Percentiles rank a stretch among this genome's conserved stretches.
Conservation (phyloP, 441 rosid species). For the Geranium incanum region DNA sequence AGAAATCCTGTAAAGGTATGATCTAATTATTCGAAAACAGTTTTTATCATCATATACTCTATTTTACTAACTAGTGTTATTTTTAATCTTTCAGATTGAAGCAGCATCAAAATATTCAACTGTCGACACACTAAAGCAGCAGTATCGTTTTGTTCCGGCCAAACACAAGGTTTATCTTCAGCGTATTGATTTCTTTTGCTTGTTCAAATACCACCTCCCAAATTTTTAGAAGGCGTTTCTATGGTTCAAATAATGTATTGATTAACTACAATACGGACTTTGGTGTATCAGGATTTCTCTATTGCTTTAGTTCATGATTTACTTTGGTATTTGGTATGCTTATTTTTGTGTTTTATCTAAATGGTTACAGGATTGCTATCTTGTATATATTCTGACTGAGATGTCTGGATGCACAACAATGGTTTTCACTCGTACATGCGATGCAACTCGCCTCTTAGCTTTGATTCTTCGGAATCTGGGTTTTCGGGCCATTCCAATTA, state of each 20-base stretch:
- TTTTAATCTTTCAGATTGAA: background rate
- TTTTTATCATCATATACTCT: background rate
- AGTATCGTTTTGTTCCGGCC: slow-evolving; percentile 1
- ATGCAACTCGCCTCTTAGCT: slow-evolving; percentile 69
- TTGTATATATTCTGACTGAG: slow-evolving; percentile 74
- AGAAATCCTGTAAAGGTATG: slow-evolving; percentile 86
- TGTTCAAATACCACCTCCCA: background rate
- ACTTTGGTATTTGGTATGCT: background rate
- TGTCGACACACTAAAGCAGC: slow-evolving; percentile 2
- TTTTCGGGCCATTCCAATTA: slow-evolving; percentile 85
- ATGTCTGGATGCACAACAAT: slow-evolving; percentile 68
- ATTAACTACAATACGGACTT: background rate
- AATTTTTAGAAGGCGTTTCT: background rate
- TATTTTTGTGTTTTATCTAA: background rate
- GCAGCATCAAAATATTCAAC: background rate
- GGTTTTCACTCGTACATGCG: slow-evolving; percentile 95
- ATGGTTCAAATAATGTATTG: background rate
- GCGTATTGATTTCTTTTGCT: background rate
- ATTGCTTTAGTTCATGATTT: background rate
- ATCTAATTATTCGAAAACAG: background rate
- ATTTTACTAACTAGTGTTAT: background rate
- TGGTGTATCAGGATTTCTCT: background rate
- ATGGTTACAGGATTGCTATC: slow-evolving; percentile 76
- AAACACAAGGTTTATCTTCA: slow-evolving; percentile 5
- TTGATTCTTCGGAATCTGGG: slow-evolving; percentile 81